Percentiles rank a stretch among this genome's conserved stretches.
phyloP scores from a whole-genome alignment of 306 rosid genomes.

The Glycine tomentella region DNA sequence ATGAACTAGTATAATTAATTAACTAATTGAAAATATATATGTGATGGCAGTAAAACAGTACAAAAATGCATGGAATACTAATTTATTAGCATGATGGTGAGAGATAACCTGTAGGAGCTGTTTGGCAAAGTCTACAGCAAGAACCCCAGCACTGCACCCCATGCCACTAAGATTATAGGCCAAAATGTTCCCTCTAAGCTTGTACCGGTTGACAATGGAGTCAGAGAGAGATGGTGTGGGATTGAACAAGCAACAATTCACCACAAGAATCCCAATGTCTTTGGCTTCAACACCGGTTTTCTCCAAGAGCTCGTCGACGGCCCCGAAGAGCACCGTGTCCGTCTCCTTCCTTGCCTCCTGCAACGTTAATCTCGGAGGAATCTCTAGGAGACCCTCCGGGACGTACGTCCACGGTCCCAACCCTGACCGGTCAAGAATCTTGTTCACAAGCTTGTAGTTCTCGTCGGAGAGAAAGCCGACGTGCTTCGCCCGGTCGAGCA shows the following conservation, averaged over 20 bases:
- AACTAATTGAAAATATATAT: no score
- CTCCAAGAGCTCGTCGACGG: slow-evolving; percentile 48
- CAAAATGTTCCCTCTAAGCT: slow-evolving; percentile 50
- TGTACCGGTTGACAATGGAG: slow-evolving; percentile 47
- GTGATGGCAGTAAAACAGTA: no score
- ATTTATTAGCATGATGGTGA: background rate
- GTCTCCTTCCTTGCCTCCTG: slow-evolving; percentile 46
- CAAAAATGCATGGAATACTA: background rate
- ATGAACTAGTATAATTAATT: no score
- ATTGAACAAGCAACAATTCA: slow-evolving; percentile 49
- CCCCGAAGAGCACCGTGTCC: slow-evolving; percentile 40
- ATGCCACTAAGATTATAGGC: slow-evolving; percentile 53
- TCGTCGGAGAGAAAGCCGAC: slow-evolving; percentile 37
- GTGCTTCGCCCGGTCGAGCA: slow-evolving; percentile 31
- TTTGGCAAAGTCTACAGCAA: slow-evolving; percentile 53
- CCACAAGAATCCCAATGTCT: slow-evolving; percentile 53
- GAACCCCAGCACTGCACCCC: slow-evolving; percentile 60
- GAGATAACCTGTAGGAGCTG: slow-evolving; percentile 45
- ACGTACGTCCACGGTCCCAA: slow-evolving; percentile 49
- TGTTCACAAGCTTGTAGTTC: slow-evolving; percentile 3
- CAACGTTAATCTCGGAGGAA: slow-evolving; percentile 24
- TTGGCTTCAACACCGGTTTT: slow-evolving; percentile 46
- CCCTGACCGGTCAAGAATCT: slow-evolving; percentile 49
- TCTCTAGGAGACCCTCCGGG: slow-evolving; percentile 31
- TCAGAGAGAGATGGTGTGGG: slow-evolving; percentile 47